These are phyloP conservation scores for Salvia hispanica DNA, from an alignment of 257 asterid species.

Conservation along the genomic window DNA sequence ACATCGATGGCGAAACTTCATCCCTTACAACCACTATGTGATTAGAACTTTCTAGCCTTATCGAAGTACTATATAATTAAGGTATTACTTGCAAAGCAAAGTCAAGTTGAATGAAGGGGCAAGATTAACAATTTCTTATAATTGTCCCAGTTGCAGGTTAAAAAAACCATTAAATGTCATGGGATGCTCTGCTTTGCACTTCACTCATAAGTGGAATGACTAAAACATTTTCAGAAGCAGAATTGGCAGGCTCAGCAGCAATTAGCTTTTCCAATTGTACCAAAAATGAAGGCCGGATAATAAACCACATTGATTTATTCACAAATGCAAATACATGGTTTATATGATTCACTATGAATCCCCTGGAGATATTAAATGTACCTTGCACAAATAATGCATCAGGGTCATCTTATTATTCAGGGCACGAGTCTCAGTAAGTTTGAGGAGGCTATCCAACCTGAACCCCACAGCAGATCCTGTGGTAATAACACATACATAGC, in stretches of 20 bases:
- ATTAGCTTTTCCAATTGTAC: conserved; percentile 5
- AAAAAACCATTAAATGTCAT: not conserved
- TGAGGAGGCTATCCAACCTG: conserved; percentile 93
- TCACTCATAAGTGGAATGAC: not conserved
- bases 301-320: conserved; percentile 10
- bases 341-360: conserved; percentile 14
- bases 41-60: conserved; percentile 23
- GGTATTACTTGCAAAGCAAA: conserved; percentile 13
- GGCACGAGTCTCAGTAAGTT: conserved; percentile 95
- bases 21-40: conserved; percentile 7
- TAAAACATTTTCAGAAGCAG: conserved; percentile 4
- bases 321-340: conserved; percentile 7
- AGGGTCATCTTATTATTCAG: conserved; percentile 93
- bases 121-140: not conserved
- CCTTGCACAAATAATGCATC: conserved; percentile 99
- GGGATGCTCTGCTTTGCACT: conserved; percentile 3
- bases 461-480: conserved; percentile 94
- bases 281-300: conserved; percentile 20
- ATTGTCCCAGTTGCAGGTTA: not conserved
- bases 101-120: conserved; percentile 5
- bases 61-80: not conserved
- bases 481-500: conserved; percentile 15
- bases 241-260: conserved; percentile 6
- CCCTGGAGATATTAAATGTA: conserved; percentile 29
- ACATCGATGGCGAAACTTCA: conserved; percentile 1